Evolutionary conservation across 805 yeast species (phyloP).

Genomic region (Wickerhamiella musiphila): DNA sequence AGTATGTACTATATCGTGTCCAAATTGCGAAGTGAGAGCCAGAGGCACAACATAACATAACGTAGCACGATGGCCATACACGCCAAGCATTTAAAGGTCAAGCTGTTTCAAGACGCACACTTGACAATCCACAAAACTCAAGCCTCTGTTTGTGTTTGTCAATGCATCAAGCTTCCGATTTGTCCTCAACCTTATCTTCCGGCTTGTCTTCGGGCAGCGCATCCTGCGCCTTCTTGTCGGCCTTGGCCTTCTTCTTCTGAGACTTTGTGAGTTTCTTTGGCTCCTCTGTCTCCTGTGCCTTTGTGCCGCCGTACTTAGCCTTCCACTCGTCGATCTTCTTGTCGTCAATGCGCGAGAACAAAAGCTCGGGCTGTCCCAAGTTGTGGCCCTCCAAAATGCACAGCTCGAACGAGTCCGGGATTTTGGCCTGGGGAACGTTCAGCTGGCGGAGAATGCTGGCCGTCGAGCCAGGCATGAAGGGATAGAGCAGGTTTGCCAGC

Average conservation of each 20-base stretch:
- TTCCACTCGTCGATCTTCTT: slow-evolving; percentile 79
- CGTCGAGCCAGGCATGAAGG: slow-evolving; percentile 81
- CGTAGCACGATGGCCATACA: background rate
- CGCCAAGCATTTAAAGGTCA: background rate
- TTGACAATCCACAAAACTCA: background rate
- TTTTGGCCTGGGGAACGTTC: slow-evolving; percentile 63
- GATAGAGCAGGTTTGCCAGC: slow-evolving; percentile 65
- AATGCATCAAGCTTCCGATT: background rate
- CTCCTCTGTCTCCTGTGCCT: slow-evolving; percentile 3
- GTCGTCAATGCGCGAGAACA: slow-evolving; percentile 85
- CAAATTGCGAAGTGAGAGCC: no score
- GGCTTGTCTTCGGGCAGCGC: slow-evolving; percentile 5
- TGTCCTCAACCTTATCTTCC: slow-evolving; percentile 5
- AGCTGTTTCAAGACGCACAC: background rate
- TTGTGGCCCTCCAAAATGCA: slow-evolving; percentile 65
- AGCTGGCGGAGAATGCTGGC: slow-evolving; percentile 56
- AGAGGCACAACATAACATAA: no score
- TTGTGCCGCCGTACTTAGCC: slow-evolving; percentile 56
- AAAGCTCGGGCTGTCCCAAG: slow-evolving; percentile 78
- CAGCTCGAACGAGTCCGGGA: slow-evolving; percentile 57
- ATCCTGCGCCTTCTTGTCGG: background rate
- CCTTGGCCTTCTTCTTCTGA: slow-evolving; percentile 2
- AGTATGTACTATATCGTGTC: no score
- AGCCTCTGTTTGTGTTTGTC: background rate
- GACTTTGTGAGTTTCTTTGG: slow-evolving; percentile 5